Evolutionary conservation across 768 basidiomycete genomes (phyloP).

Genomic region (Kwoniella europaea): DNA sequence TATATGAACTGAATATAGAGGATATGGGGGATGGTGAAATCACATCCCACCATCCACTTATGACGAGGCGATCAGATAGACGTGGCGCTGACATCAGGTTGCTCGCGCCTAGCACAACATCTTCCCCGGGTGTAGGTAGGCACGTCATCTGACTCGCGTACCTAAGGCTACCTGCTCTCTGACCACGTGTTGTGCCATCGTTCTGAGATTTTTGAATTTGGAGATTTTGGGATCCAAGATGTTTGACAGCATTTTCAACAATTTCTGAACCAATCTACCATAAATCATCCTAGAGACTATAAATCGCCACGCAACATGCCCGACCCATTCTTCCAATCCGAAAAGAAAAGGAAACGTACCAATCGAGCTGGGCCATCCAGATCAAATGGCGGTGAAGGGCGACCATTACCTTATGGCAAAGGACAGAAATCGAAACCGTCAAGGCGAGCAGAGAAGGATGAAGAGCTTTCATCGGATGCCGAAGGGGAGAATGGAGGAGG

Average conservation of each 20-base stretch:
- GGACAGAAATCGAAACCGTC: slow-evolving; percentile 29
- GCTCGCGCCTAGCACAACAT: background rate
- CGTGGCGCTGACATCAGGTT: background rate
- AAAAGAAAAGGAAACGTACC: slow-evolving; percentile 59
- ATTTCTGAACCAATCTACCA: background rate
- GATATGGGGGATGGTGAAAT: background rate
- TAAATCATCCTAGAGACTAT: background rate
- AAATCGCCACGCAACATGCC: slow-evolving; percentile 64
- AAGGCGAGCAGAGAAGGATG: slow-evolving; percentile 37
- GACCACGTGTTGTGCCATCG: background rate
- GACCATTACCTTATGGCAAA: slow-evolving; percentile 53
- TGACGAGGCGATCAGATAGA: background rate
- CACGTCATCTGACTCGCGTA: no score
- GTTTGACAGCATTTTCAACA: background rate
- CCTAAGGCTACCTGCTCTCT: no score
- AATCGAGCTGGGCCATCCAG: slow-evolving; percentile 66
- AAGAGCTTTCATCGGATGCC: slow-evolving; percentile 47
- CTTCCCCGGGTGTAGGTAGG: no score
- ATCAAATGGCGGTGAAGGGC: slow-evolving; percentile 31
- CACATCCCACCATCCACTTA: background rate
- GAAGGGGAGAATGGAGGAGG: slow-evolving; percentile 42
- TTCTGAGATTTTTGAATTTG: background rate
- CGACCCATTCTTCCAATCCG: slow-evolving; percentile 75
- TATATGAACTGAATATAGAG: background rate
- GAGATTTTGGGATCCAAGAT: background rate